Conservation (phyloP, 2,329 filamentous ascomycete species). For the Seiridium unicorne region DNA sequence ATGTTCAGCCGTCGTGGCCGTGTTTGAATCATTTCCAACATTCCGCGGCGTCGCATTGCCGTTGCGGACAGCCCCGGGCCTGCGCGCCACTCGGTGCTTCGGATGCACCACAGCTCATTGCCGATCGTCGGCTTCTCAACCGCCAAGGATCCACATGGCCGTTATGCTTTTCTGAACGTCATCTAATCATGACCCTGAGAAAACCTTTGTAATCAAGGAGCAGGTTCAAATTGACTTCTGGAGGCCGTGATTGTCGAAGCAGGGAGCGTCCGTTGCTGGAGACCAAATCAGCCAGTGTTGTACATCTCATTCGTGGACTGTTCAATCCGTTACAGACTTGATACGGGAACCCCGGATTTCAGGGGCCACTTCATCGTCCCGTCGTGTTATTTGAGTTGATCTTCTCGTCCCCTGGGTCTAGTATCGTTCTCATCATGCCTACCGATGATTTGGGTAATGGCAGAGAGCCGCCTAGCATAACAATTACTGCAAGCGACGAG, state of each 20-base stretch:
- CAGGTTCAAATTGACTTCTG: too few relatives aligned
- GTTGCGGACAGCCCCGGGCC: not conserved
- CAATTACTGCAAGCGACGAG: constrained; percentile 10
- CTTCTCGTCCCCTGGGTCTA: not conserved
- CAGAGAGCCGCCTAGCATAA: not conserved
- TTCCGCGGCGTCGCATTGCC: not conserved
- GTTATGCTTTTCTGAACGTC: not conserved
- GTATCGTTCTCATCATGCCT: not conserved
- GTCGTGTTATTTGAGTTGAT: not conserved
- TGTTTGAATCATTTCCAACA: not conserved
- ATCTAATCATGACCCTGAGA: not conserved
- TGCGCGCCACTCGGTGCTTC: not conserved
- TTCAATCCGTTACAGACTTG: not conserved
- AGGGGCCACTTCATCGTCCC: not conserved
- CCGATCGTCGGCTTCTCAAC: constrained; percentile 2
- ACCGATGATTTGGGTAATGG: not conserved
- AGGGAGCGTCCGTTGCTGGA: not conserved
- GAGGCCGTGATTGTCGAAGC: not conserved
- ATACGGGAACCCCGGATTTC: not conserved
- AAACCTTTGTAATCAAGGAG: too few relatives aligned
- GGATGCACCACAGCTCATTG: not conserved
- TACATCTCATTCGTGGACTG: not conserved
- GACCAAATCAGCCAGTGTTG: not conserved
- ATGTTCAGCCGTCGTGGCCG: not conserved
- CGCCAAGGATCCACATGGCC: not conserved